Conservation (phyloP, 139 green algal species). For the Penium margaritaceum region DNA sequence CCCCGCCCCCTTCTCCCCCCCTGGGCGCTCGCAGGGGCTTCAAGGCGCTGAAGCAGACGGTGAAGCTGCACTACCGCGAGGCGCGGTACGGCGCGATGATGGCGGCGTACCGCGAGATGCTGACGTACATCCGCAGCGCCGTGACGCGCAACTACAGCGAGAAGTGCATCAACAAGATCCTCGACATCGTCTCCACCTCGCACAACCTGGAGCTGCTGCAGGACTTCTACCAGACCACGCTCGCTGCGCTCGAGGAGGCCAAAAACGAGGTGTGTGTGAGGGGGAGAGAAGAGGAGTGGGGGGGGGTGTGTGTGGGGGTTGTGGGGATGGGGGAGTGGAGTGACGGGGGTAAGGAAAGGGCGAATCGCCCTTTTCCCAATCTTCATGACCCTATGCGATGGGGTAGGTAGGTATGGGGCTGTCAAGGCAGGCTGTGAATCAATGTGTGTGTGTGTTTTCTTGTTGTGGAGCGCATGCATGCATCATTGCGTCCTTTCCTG, state of each 20-base stretch:
- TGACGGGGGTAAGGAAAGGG: no score
- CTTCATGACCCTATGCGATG: no score
- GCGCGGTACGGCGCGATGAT: constrained; percentile 74
- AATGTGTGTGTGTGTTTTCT: no score
- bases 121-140: constrained; percentile 73
- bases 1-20: not conserved
- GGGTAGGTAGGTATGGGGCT: no score
- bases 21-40: constrained; percentile 80
- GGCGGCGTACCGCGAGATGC: constrained; percentile 78
- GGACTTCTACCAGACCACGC: constrained; percentile 90
- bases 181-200: constrained; percentile 76
- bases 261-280: constrained; percentile 73
- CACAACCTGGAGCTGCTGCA: constrained; percentile 72
- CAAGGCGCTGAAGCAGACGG: constrained; percentile 94
- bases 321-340: not conserved
- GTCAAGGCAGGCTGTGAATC: no score
- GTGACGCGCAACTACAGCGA: constrained; percentile 91
- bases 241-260: constrained; percentile 71
- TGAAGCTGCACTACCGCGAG: constrained; percentile 84
- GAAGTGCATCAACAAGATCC: constrained; percentile 96
- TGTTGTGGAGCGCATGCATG: no score
- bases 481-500: no score
- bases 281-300: not conserved
- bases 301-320: not conserved
- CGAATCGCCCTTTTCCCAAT: no score